Conservation (phyloP, 306 rosid genomes). For the Casuarina equisetifolia region DNA sequence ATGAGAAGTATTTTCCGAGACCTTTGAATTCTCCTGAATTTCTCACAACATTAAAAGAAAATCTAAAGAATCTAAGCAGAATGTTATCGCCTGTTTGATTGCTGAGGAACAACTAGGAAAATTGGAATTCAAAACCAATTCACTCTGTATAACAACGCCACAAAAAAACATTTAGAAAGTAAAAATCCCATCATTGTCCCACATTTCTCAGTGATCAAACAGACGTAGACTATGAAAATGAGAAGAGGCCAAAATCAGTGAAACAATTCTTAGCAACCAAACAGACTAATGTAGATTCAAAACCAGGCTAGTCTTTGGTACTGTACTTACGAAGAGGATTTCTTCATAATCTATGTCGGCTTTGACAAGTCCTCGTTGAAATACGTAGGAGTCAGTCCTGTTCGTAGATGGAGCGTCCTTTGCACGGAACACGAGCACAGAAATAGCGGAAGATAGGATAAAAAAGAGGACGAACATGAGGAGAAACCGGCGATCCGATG, state of each 20-base stretch:
- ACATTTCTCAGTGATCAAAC: background rate
- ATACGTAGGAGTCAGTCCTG: conserved; percentile 25
- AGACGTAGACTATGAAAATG: background rate
- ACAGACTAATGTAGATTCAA: background rate
- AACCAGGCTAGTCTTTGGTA: conserved; percentile 1
- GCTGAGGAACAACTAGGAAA: conserved; percentile 2
- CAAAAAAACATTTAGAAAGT: background rate
- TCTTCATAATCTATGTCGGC: conserved; percentile 48
- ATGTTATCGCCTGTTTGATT: conserved; percentile 3
- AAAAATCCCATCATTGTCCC: background rate
- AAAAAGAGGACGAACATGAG: conserved; percentile 48
- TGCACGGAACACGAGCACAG: conserved; percentile 40
- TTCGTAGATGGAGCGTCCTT: conserved; percentile 31
- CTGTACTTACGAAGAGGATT: conserved; percentile 59
- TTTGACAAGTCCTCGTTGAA: conserved; percentile 47
- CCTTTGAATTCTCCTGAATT: conserved; percentile 63
- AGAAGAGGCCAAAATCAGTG: background rate
- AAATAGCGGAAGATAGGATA: conserved; percentile 48
- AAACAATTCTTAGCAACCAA: background rate
- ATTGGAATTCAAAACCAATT: background rate
- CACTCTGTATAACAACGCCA: background rate
- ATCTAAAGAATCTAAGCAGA: conserved; percentile 8
- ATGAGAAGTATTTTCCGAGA: conserved; percentile 49
- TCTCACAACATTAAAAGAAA: conserved; percentile 11
- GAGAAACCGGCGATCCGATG: conserved; percentile 38